Evolutionary conservation across 306 rosid species (phyloP), one percentile per base, ranked within the genome.

Genomic region (Aeschynomene evenia): DNA sequence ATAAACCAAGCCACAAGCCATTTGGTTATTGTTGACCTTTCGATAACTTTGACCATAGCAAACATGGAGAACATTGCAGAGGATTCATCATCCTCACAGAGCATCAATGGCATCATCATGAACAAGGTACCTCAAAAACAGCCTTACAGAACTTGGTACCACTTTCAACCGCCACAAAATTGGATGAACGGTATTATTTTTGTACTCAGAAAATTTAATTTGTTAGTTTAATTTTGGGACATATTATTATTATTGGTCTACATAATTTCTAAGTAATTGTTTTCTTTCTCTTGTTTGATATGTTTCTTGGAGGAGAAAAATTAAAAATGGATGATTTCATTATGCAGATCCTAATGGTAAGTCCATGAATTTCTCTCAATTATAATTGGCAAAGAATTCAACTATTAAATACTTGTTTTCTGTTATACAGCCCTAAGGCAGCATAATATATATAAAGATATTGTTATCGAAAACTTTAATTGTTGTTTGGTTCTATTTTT

Each of bases 121-220:
- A 23, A 24, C 1, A 7, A 0, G 11, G 46, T 45, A 61, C 52
- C 36, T 42, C 65, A 81, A 45, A 79, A 49, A 0, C 82, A 81
- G 37, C 82, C 79, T 19, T 81, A 62, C 14, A 14, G 82, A 73
- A 73, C 77, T 26, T 43, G 62, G 22, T 81, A 61, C 10, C 85
- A 81, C 48, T 81, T 81, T 64, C 82, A 73, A 68, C 79, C 85
- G 31, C 53, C 16, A 42, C 50, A 49, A 28, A 79, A 83, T 45
- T 83, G 87, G 87, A 77, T 83, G 77, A 83, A 83, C 16, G 87
- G 87, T 79, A 79, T 48, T 34, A 61, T 37, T 2, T 12, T 48
- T 49, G 29, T 37, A n/a, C n/a, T n/a, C n/a, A n/a, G n/a, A n/a
- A n/a, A n/a, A n/a, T n/a, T n/a, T n/a, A n/a, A n/a, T 12, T 48